A percentile compares a stretch with the other conserved stretches of the same genome.
phyloP scores from a whole-genome alignment of 768 basidiomycete species.

The Mycena latifolia region DNA sequence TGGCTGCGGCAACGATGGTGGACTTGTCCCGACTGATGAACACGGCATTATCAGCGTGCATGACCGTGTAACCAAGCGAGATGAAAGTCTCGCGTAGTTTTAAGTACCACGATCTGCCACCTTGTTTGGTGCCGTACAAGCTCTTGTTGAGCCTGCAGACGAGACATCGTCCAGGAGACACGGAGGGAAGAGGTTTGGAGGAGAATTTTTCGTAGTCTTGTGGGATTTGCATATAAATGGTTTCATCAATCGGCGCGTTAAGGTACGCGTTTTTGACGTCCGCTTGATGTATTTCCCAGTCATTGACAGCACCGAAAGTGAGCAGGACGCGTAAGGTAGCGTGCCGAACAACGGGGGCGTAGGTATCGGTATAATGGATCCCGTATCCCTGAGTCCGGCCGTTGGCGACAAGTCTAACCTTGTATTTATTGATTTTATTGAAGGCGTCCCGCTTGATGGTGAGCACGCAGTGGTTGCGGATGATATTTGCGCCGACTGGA shows the following conservation, averaged over 20 bases:
- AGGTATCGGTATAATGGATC: slow-evolving; percentile 50
- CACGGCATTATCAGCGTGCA: slow-evolving; percentile 29
- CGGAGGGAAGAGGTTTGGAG: slow-evolving; percentile 26
- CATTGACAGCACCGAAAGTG: slow-evolving; percentile 20
- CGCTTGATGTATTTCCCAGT: slow-evolving; percentile 15
- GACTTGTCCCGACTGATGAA: slow-evolving; percentile 24
- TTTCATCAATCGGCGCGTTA: slow-evolving; percentile 40
- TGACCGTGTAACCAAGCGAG: slow-evolving; percentile 17
- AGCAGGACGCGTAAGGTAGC: slow-evolving; percentile 39
- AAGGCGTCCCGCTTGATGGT: slow-evolving; percentile 3
- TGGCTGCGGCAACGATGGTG: slow-evolving; percentile 26
- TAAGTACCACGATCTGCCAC: slow-evolving; percentile 43
- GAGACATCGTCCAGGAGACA: slow-evolving; percentile 44
- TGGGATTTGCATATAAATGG: slow-evolving; percentile 43
- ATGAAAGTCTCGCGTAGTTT: slow-evolving; percentile 19
- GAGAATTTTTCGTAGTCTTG: slow-evolving; percentile 34
- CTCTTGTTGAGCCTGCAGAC: slow-evolving; percentile 14
- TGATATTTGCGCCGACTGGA: no score
- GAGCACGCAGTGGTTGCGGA: not conserved
- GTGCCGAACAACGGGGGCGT: slow-evolving; percentile 39
- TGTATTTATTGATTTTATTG: slow-evolving; percentile 46
- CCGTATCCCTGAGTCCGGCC: slow-evolving; percentile 53
- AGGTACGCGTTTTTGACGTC: slow-evolving; percentile 39
- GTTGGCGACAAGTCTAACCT: slow-evolving; percentile 50
- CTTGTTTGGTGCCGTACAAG: slow-evolving; percentile 40